Evolutionary conservation across 805 yeast species (phyloP).

Genomic region (Saturnispora sanitii): DNA sequence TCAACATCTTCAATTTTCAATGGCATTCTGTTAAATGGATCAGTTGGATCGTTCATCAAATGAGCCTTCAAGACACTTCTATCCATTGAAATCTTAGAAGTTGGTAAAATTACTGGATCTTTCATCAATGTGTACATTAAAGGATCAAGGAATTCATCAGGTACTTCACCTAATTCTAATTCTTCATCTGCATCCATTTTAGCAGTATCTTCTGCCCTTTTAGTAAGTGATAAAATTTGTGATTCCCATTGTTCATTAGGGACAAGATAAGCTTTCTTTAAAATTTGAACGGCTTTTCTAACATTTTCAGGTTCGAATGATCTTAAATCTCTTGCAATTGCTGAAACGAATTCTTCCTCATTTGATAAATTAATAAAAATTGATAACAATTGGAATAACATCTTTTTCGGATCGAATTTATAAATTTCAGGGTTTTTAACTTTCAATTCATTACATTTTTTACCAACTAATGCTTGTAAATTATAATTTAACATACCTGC

Average conservation of each 20-base stretch:
- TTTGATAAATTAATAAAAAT: constrained; percentile 65
- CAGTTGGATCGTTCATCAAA: constrained; percentile 87
- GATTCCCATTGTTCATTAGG: constrained; percentile 39
- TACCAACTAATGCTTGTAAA: constrained; percentile 87
- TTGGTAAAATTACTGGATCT: constrained; percentile 91
- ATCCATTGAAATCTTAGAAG: constrained; percentile 77
- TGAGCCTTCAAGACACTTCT: constrained; percentile 89
- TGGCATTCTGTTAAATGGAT: constrained; percentile 94
- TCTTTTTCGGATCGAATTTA: constrained; percentile 67
- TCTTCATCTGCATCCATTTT: constrained; percentile 71
- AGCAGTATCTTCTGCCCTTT: constrained; percentile 52
- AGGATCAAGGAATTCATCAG: constrained; percentile 96
- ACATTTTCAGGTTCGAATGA: constrained; percentile 67
- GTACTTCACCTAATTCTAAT: constrained; percentile 80
- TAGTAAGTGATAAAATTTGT: constrained; percentile 45
- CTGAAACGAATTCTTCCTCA: constrained; percentile 57
- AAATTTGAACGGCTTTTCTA: constrained; percentile 57
- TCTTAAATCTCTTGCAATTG: constrained; percentile 87
- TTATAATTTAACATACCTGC: constrained; percentile 96
- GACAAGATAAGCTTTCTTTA: constrained; percentile 46
- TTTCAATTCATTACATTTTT: constrained; percentile 80
- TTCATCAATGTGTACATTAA: constrained; percentile 92
- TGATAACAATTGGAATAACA: constrained; percentile 59
- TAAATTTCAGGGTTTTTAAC: constrained; percentile 78
- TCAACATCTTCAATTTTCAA: constrained; percentile 78